phyloP scores from a whole-genome alignment of 495 filamentous ascomycete species.

The Penicillium lividum region DNA sequence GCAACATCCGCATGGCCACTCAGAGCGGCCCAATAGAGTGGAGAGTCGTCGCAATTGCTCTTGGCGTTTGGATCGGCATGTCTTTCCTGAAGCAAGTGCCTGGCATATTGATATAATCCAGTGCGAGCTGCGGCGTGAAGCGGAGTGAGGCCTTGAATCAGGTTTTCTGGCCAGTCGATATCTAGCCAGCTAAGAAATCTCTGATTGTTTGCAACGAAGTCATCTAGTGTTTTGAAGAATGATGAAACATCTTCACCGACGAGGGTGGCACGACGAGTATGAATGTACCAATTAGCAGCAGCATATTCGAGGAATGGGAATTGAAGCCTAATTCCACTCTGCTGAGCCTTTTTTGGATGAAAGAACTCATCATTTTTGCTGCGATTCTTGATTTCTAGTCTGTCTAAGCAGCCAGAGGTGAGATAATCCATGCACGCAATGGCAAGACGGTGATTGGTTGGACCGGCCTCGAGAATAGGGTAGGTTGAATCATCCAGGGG shows the following conservation, averaged over 20 bases:
- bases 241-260: conserved; percentile 11
- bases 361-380: neutral
- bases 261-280: conserved; percentile 10
- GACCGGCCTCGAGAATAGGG: neutral
- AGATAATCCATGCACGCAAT: conserved; percentile 21
- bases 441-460: conserved; percentile 20
- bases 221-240: conserved; percentile 14
- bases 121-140: conserved; percentile 22
- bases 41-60: conserved; percentile 15
- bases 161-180: conserved; percentile 15
- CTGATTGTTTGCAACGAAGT: conserved; percentile 11
- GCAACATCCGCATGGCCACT: conserved; percentile 24
- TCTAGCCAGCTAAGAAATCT: conserved; percentile 18
- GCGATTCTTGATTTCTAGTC: conserved; percentile 11
- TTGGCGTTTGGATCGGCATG: conserved; percentile 12
- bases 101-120: conserved; percentile 19
- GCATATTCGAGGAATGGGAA: conserved; percentile 30
- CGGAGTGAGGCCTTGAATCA: conserved; percentile 14
- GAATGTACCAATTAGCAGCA: conserved; percentile 20
- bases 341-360: conserved; percentile 1
- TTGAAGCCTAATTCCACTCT: conserved; percentile 9
- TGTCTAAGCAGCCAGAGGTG: conserved; percentile 19
- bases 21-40: conserved; percentile 30
- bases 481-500: neutral
- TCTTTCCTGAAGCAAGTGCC: conserved; percentile 16